These are phyloP conservation scores for Cordyceps farinosa DNA, from an alignment of 2,329 filamentous ascomycete species.

Conservation along the genomic window DNA sequence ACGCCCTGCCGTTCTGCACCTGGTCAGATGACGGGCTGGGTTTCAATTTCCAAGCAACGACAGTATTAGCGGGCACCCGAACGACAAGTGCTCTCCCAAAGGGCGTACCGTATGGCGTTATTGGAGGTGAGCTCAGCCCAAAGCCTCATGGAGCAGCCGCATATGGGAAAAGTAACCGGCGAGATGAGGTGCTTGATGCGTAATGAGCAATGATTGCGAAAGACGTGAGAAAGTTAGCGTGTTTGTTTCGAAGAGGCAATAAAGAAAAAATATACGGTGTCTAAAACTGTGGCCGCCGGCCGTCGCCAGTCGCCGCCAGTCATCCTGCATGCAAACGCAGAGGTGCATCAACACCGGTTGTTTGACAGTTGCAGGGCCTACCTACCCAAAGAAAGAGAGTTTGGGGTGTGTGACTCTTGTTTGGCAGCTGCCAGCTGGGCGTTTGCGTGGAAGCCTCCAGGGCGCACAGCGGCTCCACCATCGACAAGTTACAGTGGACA, in stretches of 20 bases:
- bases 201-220: too few relatives aligned
- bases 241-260: neutral
- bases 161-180: too few relatives aligned
- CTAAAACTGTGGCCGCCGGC: neutral
- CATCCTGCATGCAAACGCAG: too few relatives aligned
- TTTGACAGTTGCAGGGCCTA: too few relatives aligned
- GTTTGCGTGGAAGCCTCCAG: neutral
- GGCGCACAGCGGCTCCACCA: constrained; percentile 7
- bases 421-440: neutral
- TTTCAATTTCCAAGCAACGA: neutral
- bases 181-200: too few relatives aligned
- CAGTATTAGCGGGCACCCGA: neutral
- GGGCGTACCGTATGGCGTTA: too few relatives aligned
- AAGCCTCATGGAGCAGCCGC: neutral
- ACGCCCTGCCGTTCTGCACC: constrained; percentile 6
- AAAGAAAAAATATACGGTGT: neutral
- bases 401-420: neutral
- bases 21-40: constrained; percentile 3
- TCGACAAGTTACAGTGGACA: constrained; percentile 10
- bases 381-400: too few relatives aligned
- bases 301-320: too few relatives aligned
- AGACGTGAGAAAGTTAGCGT: too few relatives aligned
- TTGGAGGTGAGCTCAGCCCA: neutral
- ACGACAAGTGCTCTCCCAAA: neutral
- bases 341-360: too few relatives aligned